Percentiles rank a stretch among this genome's conserved stretches.
These are phyloP conservation scores for Phialophora verrucosa DNA, from an alignment of 2,329 filamentous ascomycete species.

Conservation along the genomic window DNA sequence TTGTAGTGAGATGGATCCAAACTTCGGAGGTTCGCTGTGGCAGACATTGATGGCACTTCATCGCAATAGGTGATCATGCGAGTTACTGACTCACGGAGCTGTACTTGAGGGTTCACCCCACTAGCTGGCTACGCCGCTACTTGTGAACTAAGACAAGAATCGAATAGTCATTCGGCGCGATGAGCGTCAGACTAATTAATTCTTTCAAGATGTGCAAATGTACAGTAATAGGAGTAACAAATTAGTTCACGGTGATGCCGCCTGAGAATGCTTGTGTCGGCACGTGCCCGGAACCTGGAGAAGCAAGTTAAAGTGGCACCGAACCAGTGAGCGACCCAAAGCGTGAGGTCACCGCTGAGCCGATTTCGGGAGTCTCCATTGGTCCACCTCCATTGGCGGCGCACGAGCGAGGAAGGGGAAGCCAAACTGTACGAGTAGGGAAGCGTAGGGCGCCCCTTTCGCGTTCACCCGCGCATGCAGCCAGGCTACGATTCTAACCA, in stretches of 20 bases:
- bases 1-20: neutral
- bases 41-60: neutral
- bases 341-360: neutral
- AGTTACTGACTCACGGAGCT: neutral
- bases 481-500: neutral
- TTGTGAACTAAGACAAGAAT: neutral
- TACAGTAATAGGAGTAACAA: too few relatives aligned
- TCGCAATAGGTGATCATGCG: neutral
- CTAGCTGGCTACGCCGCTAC: neutral
- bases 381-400: neutral
- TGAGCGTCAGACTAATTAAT: neutral
- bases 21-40: neutral
- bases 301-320: too few relatives aligned
- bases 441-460: neutral
- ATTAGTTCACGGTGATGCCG: neutral
- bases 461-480: constrained; percentile 7
- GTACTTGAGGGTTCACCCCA: neutral
- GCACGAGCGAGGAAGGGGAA: neutral
- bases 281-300: neutral
- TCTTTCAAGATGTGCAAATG: neutral
- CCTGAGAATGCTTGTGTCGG: neutral
- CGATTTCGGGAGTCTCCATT: neutral
- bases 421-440: neutral
- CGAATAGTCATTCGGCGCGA: neutral
- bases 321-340: too few relatives aligned